Conservation (phyloP, 108 stramenopile species). For the Thalassiosira profunda region DNA sequence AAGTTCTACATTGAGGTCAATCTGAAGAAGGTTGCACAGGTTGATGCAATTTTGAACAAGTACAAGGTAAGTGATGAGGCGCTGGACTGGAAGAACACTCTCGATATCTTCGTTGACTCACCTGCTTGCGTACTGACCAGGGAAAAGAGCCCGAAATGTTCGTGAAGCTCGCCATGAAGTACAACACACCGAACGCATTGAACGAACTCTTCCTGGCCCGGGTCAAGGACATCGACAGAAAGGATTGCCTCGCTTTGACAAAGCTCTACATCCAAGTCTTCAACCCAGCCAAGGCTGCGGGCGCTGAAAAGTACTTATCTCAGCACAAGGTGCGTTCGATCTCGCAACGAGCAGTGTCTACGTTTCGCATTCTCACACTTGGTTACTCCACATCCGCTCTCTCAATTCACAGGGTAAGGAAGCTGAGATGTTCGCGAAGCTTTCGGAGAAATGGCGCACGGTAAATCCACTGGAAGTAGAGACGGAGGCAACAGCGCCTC, state of each 20-base stretch:
- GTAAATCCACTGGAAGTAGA: too few species aligned
- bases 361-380: too few species aligned
- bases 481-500: too few species aligned
- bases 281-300: conserved; percentile 33
- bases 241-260: conserved; percentile 23
- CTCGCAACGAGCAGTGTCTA: too few species aligned
- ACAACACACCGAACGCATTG: conserved; percentile 63
- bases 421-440: too few species aligned
- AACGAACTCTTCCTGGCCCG: conserved; percentile 36
- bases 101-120: too few species aligned
- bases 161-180: conserved; percentile 63
- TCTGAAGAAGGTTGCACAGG: conserved; percentile 66
- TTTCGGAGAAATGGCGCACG: too few species aligned
- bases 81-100: conserved; percentile 7
- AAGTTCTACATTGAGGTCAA: conserved; percentile 74
- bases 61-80: conserved; percentile 74
- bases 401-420: too few species aligned
- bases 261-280: conserved; percentile 31
- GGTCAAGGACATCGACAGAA: conserved; percentile 16
- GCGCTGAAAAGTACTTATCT: conserved; percentile 43
- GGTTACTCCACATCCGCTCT: too few species aligned
- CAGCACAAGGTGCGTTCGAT: conserved; percentile 92
- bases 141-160: conserved; percentile 75
- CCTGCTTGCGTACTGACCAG: conserved; percentile 3
- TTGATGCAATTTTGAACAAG: conserved; percentile 61